Conservation (phyloP, 257 asterid genomes). For the Capsicum rhomboideum region DNA sequence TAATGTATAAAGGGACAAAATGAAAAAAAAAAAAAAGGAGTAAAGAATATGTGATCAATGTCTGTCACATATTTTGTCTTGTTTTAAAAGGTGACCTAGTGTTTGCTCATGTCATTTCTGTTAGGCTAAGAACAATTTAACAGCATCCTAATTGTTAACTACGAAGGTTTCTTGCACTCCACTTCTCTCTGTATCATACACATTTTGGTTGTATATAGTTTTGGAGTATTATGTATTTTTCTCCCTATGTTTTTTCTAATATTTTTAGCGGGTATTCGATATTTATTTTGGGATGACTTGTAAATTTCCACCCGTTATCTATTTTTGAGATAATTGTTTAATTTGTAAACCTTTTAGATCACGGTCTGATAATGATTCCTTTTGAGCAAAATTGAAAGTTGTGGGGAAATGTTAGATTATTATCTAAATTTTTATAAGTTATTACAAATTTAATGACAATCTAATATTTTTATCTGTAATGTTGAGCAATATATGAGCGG, state of each 20-base stretch:
- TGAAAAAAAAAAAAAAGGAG: not conserved
- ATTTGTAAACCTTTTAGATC: no score
- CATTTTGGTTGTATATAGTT: not conserved
- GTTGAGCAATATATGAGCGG: no score
- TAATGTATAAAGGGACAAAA: not conserved
- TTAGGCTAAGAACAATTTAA: not conserved
- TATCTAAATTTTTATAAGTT: no score
- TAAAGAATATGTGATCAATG: not conserved
- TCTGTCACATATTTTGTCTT: not conserved
- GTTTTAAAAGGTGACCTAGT: not conserved
- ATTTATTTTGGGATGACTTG: not conserved
- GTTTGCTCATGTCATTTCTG: constrained; percentile 2
- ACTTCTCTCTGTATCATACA: not conserved
- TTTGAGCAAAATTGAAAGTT: no score
- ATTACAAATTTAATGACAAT: no score
- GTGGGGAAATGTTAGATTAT: no score
- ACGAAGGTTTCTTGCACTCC: not conserved
- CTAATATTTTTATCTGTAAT: no score
- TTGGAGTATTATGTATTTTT: not conserved
- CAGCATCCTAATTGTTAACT: not conserved
- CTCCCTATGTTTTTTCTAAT: not conserved
- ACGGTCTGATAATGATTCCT: no score
- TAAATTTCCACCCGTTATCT: not conserved
- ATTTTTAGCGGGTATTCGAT: not conserved
- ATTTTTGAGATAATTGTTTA: no score